Evolutionary conservation across 192 early-diverging fungal species (phyloP).

Genomic region (Pilaira anomala): DNA sequence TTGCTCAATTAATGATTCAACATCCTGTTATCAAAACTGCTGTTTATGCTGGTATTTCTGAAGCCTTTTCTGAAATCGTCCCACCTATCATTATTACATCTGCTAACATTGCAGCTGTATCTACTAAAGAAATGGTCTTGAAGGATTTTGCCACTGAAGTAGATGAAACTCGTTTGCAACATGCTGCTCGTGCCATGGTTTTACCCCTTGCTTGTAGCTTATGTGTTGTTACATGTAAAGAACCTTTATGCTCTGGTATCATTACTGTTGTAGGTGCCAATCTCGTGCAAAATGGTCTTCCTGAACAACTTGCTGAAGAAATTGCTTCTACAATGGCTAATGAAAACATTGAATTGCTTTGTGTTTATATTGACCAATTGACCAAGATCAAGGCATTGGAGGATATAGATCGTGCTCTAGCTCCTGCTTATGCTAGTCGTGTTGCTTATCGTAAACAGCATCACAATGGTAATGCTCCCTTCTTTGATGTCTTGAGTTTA

Average conservation of each 20-base stretch:
- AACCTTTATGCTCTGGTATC: conserved; percentile 84
- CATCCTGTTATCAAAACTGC: conserved; percentile 48
- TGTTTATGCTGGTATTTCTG: conserved; percentile 86
- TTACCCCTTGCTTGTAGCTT: conserved; percentile 60
- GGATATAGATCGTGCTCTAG: conserved; percentile 80
- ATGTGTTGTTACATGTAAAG: conserved; percentile 89
- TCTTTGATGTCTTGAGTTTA: conserved; percentile 65
- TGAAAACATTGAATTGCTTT: conserved; percentile 92
- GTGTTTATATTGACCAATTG: conserved; percentile 90
- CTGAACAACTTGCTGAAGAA: conserved; percentile 77
- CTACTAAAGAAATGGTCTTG: conserved; percentile 84
- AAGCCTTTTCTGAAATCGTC: conserved; percentile 55
- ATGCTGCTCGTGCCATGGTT: conserved; percentile 91
- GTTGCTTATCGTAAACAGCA: conserved; percentile 64
- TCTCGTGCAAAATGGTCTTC: conserved; percentile 68
- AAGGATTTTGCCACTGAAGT: conserved; percentile 97
- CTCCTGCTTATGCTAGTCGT: conserved; percentile 64
- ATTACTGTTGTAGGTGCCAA: conserved; percentile 60
- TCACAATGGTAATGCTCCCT: conserved; percentile 46
- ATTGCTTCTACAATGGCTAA: conserved; percentile 78
- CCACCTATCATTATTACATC: conserved; percentile 85
- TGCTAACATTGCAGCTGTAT: conserved; percentile 85
- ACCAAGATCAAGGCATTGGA: conserved; percentile 86
- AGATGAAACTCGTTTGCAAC: conserved; percentile 86
- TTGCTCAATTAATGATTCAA: conserved; percentile 24